phyloP scores from a whole-genome alignment of 75 land plant genomes.

The Gnetum montanum region DNA sequence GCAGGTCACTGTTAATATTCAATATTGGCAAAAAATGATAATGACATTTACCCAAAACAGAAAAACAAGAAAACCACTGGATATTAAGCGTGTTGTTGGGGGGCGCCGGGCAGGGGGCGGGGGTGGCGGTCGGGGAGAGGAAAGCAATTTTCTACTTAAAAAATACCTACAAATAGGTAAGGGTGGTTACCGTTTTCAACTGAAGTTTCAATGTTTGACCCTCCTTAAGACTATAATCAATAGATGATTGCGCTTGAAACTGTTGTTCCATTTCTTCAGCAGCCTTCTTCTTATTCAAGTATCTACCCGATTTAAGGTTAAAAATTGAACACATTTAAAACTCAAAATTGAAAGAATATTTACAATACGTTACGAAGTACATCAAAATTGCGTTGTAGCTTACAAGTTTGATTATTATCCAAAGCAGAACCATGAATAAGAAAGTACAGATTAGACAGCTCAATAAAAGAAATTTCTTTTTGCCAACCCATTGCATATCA shows the following conservation, averaged over 20 bases:
- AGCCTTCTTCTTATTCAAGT: constrained; percentile 85
- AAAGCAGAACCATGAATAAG: neutral
- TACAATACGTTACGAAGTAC: too few species aligned
- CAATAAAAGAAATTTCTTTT: too few species aligned
- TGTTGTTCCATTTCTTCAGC: constrained; percentile 96
- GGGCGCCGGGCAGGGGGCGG: neutral
- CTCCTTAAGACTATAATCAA: constrained; percentile 93
- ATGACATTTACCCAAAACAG: neutral
- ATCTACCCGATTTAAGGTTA: too few species aligned
- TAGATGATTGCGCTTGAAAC: constrained; percentile 54
- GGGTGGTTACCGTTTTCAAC: constrained; percentile 56
- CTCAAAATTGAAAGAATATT: too few species aligned
- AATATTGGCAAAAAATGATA: neutral
- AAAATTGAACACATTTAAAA: too few species aligned
- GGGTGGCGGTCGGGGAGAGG: neutral
- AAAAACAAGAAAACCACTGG: neutral
- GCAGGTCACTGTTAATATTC: neutral
- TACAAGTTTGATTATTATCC: neutral
- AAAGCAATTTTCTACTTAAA: neutral
- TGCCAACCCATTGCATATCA: too few species aligned
- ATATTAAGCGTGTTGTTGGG: neutral
- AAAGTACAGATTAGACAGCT: too few species aligned
- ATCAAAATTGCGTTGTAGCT: neutral
- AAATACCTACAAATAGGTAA: neutral
- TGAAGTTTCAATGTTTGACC: constrained; percentile 79